Evolutionary conservation across 768 basidiomycete genomes (phyloP), one percentile per base, ranked within the genome.

Genomic region (Dioszegia hungarica): DNA sequence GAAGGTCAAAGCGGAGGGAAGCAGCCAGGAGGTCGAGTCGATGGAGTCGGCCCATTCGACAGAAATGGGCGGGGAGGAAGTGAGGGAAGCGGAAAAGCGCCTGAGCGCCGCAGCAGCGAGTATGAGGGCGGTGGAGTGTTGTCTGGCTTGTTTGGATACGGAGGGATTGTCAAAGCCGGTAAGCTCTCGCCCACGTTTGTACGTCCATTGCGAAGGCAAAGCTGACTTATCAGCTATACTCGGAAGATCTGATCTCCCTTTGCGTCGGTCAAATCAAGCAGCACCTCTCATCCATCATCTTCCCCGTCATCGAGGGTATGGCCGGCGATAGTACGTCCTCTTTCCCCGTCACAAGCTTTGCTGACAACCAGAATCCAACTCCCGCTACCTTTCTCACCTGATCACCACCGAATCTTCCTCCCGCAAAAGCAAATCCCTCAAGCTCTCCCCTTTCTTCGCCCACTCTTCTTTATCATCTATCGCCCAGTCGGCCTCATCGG

Each of bases 131-230:
- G 89, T 89, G 0, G 89, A 92, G 70, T 90, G 88, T 62, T 86
- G 84, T 59, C 80, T 94, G 61, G 83, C 86, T 0, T 74, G 95
- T 5, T 80, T 97, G 27, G 83, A 84, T 1, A 85, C 86, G 29
- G 89, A 90, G 61, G 81, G 87, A 22, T 78, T 94, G 54, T 83
- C 89, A 1, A 94, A 94, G 74, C 89, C 92, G 82, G 92, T 90
- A 44, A 34, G 82, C 61, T 22, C 43, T 24, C 29, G 31, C 11
- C 36, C 44, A 5, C 17, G 20, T 12, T 25, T 55, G 31, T 15
- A 6, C 31, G n/a, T n/a, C n/a, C n/a, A n/a, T n/a, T n/a, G 34
- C 29, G 5, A n/a, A 41, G 40, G 29, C 39, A 15, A 14, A 36
- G 33, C 53, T 50, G n/a, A 51, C 43, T 5, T n/a, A 19, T n/a